A percentile compares a stretch with the other conserved stretches of the same genome.
These are phyloP conservation scores for Penicillium digitatum DNA, from an alignment of 2,329 filamentous ascomycete genomes.

Conservation along the genomic window DNA sequence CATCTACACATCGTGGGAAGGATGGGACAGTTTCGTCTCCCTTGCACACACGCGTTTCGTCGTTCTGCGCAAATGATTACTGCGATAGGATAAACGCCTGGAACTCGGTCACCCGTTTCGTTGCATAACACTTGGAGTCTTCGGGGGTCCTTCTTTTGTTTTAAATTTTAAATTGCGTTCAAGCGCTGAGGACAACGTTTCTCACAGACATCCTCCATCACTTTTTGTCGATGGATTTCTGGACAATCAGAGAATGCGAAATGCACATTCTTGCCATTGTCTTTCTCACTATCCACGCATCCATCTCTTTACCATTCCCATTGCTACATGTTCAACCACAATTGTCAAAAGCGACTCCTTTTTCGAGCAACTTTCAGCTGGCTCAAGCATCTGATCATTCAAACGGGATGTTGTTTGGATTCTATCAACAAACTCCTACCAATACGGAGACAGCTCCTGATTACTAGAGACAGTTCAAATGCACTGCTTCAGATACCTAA, in stretches of 20 bases:
- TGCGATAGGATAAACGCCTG: conserved; percentile 6
- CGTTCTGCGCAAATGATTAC: not conserved
- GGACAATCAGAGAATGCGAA: not conserved
- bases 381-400: not conserved
- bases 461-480: not conserved
- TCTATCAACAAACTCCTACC: not conserved
- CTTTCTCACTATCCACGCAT: not conserved
- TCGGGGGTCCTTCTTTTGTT: not conserved
- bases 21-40: not conserved
- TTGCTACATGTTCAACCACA: not conserved
- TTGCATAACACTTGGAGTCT: conserved; percentile 3
- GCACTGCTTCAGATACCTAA: not conserved
- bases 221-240: not conserved
- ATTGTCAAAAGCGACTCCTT: not conserved
- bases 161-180: conserved; percentile 9
- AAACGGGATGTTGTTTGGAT: not conserved
- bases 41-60: not conserved
- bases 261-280: not conserved
- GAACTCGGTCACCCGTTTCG: not conserved
- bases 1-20: not conserved
- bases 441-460: not conserved
- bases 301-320: not conserved
- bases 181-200: not conserved
- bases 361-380: not conserved
- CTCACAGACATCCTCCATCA: not conserved